Conservation (phyloP, 176 grass and related monocot species). For the Triticum monococcum region DNA sequence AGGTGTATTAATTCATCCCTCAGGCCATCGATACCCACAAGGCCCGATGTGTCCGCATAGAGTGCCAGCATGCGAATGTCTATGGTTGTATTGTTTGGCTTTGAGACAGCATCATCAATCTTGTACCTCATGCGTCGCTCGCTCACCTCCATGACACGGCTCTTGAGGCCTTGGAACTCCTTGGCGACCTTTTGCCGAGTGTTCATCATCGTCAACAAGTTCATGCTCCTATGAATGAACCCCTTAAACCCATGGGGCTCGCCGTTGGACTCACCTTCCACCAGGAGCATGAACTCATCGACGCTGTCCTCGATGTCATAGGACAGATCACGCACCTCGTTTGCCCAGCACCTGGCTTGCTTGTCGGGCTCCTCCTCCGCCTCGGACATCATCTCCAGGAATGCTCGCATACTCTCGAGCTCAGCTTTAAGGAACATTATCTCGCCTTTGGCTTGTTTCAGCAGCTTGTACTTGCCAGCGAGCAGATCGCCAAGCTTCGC, state of each 20-base stretch:
- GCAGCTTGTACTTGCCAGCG: neutral
- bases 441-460: neutral
- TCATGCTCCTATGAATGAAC: neutral
- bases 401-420: neutral
- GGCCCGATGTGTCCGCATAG: neutral
- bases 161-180: neutral
- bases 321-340: constrained; percentile 8
- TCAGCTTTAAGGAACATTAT: constrained; percentile 17
- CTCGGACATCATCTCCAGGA: constrained; percentile 6
- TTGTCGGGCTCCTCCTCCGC: neutral
- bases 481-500: neutral
- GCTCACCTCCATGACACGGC: neutral
- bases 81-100: neutral
- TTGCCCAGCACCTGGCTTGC: neutral
- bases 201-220: neutral
- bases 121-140: constrained; percentile 14
- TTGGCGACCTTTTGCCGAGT: neutral
- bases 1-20: neutral
- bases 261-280: neutral
- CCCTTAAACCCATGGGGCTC: neutral
- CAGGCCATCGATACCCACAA: neutral
- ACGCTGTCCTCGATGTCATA: constrained; percentile 1
- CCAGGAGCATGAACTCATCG: neutral
- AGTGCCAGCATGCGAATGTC: neutral
- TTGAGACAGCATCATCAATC: neutral